These are phyloP conservation scores for Chrysopogon serrulatus DNA, from an alignment of 176 grass and related monocot species.

Conservation along the genomic window DNA sequence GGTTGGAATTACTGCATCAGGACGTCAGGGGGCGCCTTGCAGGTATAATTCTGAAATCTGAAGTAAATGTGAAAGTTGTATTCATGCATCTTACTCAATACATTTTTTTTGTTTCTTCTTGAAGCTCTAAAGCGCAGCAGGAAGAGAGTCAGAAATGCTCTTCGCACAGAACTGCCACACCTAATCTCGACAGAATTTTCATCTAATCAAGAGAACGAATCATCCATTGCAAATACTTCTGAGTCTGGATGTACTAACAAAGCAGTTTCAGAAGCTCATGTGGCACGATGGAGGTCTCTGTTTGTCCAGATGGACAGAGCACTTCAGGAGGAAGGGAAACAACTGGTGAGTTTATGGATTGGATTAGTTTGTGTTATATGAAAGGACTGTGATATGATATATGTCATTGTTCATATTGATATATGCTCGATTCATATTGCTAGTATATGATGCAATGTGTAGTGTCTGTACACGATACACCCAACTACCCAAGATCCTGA, in stretches of 20 bases:
- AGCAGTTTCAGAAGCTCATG: conserved; percentile 62
- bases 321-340: conserved; percentile 77
- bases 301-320: conserved; percentile 88
- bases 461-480: not conserved
- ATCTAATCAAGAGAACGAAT: conserved; percentile 61
- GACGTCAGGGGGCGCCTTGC: conserved; percentile 93
- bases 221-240: conserved; percentile 33
- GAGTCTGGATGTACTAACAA: conserved; percentile 33
- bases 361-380: not conserved
- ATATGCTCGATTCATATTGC: not conserved
- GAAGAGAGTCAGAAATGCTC: conserved; percentile 75
- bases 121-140: conserved; percentile 73
- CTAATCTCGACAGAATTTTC: conserved; percentile 73
- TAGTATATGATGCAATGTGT: not conserved
- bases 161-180: conserved; percentile 82
- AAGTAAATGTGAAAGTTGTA: not conserved
- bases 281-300: conserved; percentile 75
- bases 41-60: conserved; percentile 44
- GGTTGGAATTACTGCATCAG: conserved; percentile 89
- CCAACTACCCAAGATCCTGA: conserved; percentile 10
- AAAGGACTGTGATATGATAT: not conserved
- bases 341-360: conserved; percentile 57
- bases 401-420: not conserved
- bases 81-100: not conserved
- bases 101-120: conserved; percentile 8